phyloP scores from a whole-genome alignment of 805 yeast genomes.

The Kregervanrija pseudodelftensis region DNA sequence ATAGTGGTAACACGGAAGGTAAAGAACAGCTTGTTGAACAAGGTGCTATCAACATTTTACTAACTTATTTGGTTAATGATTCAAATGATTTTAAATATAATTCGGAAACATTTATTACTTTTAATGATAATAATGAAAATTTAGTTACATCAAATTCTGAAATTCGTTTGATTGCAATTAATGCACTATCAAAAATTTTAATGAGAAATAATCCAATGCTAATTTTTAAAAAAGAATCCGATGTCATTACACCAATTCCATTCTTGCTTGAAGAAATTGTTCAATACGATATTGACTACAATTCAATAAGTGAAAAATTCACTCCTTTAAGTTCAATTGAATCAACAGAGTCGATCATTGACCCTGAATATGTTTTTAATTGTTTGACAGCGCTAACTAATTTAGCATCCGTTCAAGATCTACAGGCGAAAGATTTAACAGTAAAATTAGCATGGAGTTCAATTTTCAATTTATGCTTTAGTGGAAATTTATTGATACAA shows the following conservation, averaged over 20 bases:
- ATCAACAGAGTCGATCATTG: conserved; percentile 22
- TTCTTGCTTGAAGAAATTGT: conserved; percentile 43
- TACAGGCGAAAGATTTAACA: conserved; percentile 28
- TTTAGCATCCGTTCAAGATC: conserved; percentile 33
- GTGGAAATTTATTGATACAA: conserved; percentile 35
- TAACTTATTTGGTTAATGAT: conserved; percentile 33
- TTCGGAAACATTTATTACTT: conserved; percentile 16
- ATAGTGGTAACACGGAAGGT: conserved; percentile 15
- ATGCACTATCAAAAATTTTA: conserved; percentile 38
- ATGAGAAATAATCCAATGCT: conserved; percentile 35
- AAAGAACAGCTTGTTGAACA: conserved; percentile 32
- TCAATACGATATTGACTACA: conserved; percentile 26
- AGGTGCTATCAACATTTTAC: conserved; percentile 34
- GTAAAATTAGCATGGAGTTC: conserved; percentile 30
- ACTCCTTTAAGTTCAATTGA: conserved; percentile 14
- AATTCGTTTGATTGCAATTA: conserved; percentile 29
- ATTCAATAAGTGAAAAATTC: conserved; percentile 10
- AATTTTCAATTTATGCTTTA: conserved; percentile 29
- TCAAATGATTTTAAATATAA: conserved; percentile 21
- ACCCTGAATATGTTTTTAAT: conserved; percentile 34
- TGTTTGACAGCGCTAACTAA: conserved; percentile 44
- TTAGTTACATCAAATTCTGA: conserved; percentile 10
- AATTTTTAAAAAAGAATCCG: conserved; percentile 32
- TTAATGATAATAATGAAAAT: conserved; percentile 8
- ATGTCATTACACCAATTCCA: conserved; percentile 36